Evolutionary conservation across 345 rosid genomes (phyloP), one percentile per base, ranked within the genome.

Genomic region (Euclidium syriacum): DNA sequence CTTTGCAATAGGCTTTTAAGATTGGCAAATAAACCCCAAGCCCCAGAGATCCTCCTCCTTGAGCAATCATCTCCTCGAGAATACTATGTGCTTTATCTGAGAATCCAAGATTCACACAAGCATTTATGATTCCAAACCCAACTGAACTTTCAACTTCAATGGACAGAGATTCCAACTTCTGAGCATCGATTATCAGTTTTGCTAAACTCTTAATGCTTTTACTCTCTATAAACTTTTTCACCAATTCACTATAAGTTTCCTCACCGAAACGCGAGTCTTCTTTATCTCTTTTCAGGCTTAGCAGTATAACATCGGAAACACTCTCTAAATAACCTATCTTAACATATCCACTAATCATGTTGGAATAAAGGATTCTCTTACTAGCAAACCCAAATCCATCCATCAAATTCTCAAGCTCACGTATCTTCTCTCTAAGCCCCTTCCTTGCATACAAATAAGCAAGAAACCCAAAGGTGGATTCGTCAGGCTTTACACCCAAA

Each of bases 21-120:
- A 87, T 90, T 19, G 96, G 99, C 20, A 90, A 49, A 54, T 90
- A 85, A 24, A 83, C 95, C 18, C 99, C 91, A 52, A 87, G 85
- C 42, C 95, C 91, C 49, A 74, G 79, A 2, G 81, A 72, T 54
- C 82, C 85, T n/a, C 47, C 65, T 43, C 88, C 86, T 14, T 47
- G 80, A 73, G 82, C 80, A 76, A 80, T 81, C 87, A 84, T 85
- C 73, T 90, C 91, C 60, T 82, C 95, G 12, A 94, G 81, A 58
- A 87, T 75, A 67, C 84, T 78, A 34, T 89, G 98, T 12, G 97
- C 98, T 68, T 89, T 90, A 80, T 81, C 80, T 15, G 91, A 81
- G 35, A 80, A 75, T 43, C 96, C 96, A 43, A 87, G 88, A 50
- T 43, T 73, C 3, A 94, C 82, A 77, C 86, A 87, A 61, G 91